Conservation (phyloP, 2,329 filamentous ascomycete genomes). For the Cordyceps cateniannulata region DNA sequence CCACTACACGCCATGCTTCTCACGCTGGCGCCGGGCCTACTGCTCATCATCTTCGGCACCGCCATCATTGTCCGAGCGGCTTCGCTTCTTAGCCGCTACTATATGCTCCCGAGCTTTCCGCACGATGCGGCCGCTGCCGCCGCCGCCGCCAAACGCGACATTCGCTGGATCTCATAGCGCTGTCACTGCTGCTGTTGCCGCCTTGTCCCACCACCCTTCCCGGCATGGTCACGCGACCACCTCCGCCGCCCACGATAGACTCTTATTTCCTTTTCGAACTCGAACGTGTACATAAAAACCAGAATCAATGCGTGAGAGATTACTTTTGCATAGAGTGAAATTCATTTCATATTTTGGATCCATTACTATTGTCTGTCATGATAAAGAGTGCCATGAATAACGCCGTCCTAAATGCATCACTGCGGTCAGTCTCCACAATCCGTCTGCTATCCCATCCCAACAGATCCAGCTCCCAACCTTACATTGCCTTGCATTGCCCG, state of each 20-base stretch:
- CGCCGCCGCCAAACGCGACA: conserved; percentile 5
- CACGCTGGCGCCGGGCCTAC: conserved; percentile 8
- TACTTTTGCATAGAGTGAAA: not conserved
- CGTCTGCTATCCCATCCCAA: not conserved
- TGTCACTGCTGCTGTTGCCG: not conserved
- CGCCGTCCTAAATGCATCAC: conserved; percentile 5
- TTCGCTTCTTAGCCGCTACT: conserved; percentile 11
- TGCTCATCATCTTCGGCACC: conserved; percentile 12
- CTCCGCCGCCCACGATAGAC: conserved; percentile 3
- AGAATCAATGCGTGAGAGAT: not conserved
- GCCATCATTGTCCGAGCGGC: conserved; percentile 8
- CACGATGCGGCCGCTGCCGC: conserved; percentile 2
- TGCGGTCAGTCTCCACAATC: not conserved
- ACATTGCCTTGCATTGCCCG: too few species aligned
- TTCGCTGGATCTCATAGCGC: conserved; percentile 9
- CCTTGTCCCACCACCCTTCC: not conserved
- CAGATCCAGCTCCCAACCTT: not conserved
- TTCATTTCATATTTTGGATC: not conserved
- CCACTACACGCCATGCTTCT: conserved; percentile 9
- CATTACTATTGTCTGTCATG: not conserved
- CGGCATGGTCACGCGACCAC: conserved; percentile 4
- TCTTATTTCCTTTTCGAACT: not conserved
- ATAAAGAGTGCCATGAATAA: not conserved
- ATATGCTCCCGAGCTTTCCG: conserved; percentile 8
- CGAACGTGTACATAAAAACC: not conserved